phyloP scores from a whole-genome alignment of 768 basidiomycete genomes.

The Coprinellus micaceus region DNA sequence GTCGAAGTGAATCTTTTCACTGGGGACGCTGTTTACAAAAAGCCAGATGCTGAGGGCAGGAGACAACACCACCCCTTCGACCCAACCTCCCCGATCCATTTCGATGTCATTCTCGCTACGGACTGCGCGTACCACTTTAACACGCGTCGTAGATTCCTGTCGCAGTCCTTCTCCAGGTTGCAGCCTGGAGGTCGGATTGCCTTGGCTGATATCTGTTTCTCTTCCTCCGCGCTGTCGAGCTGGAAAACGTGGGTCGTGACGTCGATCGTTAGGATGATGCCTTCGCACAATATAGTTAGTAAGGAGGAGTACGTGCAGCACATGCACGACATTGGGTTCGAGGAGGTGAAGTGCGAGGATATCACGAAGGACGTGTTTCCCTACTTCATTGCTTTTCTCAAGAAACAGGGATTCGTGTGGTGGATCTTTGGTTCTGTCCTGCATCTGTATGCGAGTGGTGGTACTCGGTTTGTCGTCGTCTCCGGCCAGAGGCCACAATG shows the following conservation, averaged over 20 bases:
- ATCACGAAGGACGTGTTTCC: slow-evolving; percentile 57
- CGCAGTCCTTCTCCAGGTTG: slow-evolving; percentile 45
- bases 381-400: slow-evolving; percentile 49
- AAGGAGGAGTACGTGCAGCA: slow-evolving; percentile 36
- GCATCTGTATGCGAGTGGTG: slow-evolving; percentile 31
- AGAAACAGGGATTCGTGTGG: slow-evolving; percentile 40
- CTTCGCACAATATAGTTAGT: slow-evolving; percentile 46
- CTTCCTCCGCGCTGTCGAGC: slow-evolving; percentile 22
- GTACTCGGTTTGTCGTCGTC: slow-evolving; percentile 50
- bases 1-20: slow-evolving; percentile 38
- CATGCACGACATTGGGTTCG: slow-evolving; percentile 49
- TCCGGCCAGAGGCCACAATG: slow-evolving; percentile 25
- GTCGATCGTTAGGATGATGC: slow-evolving; percentile 40
- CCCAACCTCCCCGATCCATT: slow-evolving; percentile 23
- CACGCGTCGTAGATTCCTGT: slow-evolving; percentile 48
- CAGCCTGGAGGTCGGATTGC: slow-evolving; percentile 49
- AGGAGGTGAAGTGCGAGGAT: slow-evolving; percentile 52
- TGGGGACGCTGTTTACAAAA: slow-evolving; percentile 49
- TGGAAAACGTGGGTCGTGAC: slow-evolving; percentile 24
- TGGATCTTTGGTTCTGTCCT: slow-evolving; percentile 38
- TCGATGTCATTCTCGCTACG: slow-evolving; percentile 53
- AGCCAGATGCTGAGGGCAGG: background rate
- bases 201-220: slow-evolving; percentile 61
- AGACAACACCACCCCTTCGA: slow-evolving; percentile 44
- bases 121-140: slow-evolving; percentile 72